Conservation (phyloP, 116 monocot species). For the Dioscorea cayenensis region DNA sequence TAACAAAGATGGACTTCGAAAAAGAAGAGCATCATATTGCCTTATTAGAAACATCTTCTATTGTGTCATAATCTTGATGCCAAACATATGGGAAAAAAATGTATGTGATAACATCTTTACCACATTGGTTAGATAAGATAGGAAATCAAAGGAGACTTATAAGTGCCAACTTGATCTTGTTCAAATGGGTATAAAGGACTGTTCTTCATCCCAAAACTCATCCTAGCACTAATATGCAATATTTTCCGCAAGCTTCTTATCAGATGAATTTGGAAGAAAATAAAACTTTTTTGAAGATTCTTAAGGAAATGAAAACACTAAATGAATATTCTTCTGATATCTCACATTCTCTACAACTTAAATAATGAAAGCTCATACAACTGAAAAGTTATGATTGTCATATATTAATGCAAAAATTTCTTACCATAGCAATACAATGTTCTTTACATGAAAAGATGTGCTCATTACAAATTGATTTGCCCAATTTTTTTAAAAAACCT, state of each 20-base stretch:
- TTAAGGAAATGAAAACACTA: constrained; percentile 7
- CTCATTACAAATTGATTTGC: neutral
- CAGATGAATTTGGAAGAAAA: neutral
- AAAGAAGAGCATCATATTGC: too few species aligned
- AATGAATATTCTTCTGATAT: constrained; percentile 21
- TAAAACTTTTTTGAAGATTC: neutral
- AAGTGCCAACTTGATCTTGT: neutral
- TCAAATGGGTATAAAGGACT: neutral
- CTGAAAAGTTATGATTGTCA: too few species aligned
- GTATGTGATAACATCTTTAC: constrained; percentile 7
- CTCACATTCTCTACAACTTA: constrained; percentile 4
- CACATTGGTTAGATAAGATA: neutral
- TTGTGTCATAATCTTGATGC: neutral
- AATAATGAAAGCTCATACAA: too few species aligned
- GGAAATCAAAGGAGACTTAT: neutral
- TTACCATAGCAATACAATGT: neutral
- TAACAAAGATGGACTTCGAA: neutral
- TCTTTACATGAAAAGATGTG: neutral
- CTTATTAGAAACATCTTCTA: neutral
- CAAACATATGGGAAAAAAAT: neutral
- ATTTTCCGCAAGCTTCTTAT: neutral
- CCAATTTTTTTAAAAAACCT: constrained; percentile 8
- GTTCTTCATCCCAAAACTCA: too few species aligned
- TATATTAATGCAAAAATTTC: too few species aligned
- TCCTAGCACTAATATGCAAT: neutral